Conservation (phyloP, 1,284 basidiomycete species). For the Pseudozyma sp. region DNA sequence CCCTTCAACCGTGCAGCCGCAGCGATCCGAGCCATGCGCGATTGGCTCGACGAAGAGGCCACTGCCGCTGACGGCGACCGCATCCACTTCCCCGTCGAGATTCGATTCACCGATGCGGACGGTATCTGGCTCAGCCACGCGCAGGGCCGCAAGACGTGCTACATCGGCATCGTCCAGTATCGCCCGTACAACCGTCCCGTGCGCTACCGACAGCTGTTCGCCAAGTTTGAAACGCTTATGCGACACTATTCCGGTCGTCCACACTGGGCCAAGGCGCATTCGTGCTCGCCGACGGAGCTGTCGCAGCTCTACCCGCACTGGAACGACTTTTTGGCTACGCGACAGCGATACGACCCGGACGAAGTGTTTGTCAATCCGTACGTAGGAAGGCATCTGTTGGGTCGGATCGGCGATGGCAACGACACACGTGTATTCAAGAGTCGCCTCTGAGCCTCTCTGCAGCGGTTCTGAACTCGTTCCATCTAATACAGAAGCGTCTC, state of each 20-base stretch:
- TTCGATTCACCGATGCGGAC: conserved; percentile 87
- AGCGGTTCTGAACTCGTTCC: no score
- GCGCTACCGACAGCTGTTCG: conserved; percentile 86
- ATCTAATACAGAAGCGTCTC: no score
- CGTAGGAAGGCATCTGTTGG: conserved; percentile 72
- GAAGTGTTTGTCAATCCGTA: conserved; percentile 78
- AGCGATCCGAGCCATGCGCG: conserved; percentile 80
- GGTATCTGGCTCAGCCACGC: conserved; percentile 94
- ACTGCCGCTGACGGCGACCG: conserved; percentile 78
- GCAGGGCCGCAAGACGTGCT: conserved; percentile 82
- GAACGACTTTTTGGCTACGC: conserved; percentile 79
- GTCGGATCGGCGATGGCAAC: conserved; percentile 64
- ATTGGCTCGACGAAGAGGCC: conserved; percentile 79
- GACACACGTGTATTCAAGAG: conserved; percentile 55
- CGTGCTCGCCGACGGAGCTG: conserved; percentile 77
- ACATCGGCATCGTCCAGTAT: conserved; percentile 96
- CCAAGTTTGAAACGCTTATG: conserved; percentile 82
- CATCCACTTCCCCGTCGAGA: conserved; percentile 92
- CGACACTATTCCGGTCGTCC: conserved; percentile 82
- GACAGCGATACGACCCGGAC: conserved; percentile 81
- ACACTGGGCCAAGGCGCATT: conserved; percentile 97
- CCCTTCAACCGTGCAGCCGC: conserved; percentile 74
- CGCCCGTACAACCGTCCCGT: conserved; percentile 90
- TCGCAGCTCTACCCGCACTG: conserved; percentile 83
- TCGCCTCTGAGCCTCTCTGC: conserved; percentile 16